Conservation (phyloP, 2,329 filamentous ascomycete species). For the Phyllosticta ampelicida region DNA sequence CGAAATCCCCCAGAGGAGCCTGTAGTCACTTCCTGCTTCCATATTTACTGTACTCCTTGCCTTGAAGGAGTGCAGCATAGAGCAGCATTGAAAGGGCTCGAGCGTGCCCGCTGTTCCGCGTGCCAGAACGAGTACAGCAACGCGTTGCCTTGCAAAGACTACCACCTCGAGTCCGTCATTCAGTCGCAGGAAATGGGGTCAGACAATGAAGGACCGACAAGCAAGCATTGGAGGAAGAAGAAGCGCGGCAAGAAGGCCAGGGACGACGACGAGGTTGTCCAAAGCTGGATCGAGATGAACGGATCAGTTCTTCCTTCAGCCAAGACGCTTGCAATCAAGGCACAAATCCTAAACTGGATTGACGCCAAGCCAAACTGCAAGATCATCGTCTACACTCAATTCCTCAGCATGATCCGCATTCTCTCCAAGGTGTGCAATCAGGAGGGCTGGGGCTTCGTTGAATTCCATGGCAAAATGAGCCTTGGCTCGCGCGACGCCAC, state of each 20-base stretch:
- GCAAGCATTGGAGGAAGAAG: conserved; percentile 9
- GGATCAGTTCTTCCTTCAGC: conserved; percentile 32
- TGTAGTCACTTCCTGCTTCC: conserved; percentile 41
- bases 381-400: conserved; percentile 52
- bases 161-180: conserved; percentile 10
- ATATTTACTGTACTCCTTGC: conserved; percentile 46
- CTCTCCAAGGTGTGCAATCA: conserved; percentile 39
- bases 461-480: conserved; percentile 41
- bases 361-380: conserved; percentile 39
- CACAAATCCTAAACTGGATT: conserved; percentile 35
- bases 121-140: conserved; percentile 1
- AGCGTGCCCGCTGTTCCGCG: neutral
- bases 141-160: neutral
- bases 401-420: conserved; percentile 42
- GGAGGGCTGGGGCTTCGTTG: conserved; percentile 39
- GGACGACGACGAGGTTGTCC: conserved; percentile 15
- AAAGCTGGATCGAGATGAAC: conserved; percentile 30
- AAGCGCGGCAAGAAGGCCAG: conserved; percentile 9
- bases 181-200: neutral
- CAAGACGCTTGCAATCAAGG: conserved; percentile 37
- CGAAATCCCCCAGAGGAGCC: conserved; percentile 28
- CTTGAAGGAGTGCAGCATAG: conserved; percentile 24
- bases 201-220: conserved; percentile 8
- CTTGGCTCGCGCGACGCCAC: conserved; percentile 34
- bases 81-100: conserved; percentile 14